These are phyloP conservation scores for Thermochaetoides dissita DNA, from an alignment of 2,329 filamentous ascomycete species.

Conservation along the genomic window DNA sequence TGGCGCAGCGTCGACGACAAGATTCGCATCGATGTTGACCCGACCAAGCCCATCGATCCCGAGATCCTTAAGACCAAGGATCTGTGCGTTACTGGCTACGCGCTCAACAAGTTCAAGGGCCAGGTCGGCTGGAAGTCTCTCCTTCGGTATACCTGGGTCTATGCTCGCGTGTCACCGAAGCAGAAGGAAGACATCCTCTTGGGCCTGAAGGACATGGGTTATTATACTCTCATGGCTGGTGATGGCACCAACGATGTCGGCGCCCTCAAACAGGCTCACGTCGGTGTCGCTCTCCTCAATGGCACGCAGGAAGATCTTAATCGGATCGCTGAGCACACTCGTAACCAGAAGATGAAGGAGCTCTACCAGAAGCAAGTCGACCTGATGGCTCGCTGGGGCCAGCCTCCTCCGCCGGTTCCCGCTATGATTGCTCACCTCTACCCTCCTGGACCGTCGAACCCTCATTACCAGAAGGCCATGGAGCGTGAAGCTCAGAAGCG, in stretches of 20 bases:
- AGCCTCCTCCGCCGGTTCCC: conserved; percentile 85
- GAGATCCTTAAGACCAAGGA: conserved; percentile 77
- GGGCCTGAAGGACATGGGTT: conserved; percentile 88
- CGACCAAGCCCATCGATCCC: conserved; percentile 62
- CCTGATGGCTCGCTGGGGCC: conserved; percentile 91
- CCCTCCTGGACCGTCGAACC: conserved; percentile 78
- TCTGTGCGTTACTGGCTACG: conserved; percentile 90
- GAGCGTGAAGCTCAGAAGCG: conserved; percentile 74
- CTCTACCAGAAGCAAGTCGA: conserved; percentile 91
- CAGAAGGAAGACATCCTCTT: conserved; percentile 98
- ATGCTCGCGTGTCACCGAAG: conserved; percentile 93
- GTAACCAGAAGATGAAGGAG: conserved; percentile 96
- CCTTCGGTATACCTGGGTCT: conserved; percentile 87
- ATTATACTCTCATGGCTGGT: conserved; percentile 97
- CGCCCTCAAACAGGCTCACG: conserved; percentile 92
- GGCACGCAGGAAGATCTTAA: conserved; percentile 82
- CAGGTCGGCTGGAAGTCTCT: conserved; percentile 64
- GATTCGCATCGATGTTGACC: conserved; percentile 71
- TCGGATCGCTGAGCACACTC: conserved; percentile 82
- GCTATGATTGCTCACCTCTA: conserved; percentile 85
- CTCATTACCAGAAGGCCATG: conserved; percentile 86
- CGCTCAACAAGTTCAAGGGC: conserved; percentile 74
- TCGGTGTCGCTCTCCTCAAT: conserved; percentile 90
- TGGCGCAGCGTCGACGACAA: conserved; percentile 95
- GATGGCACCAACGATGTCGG: conserved; percentile 98